phyloP scores from a whole-genome alignment of 768 basidiomycete species.

The Boletus subparvulus region DNA sequence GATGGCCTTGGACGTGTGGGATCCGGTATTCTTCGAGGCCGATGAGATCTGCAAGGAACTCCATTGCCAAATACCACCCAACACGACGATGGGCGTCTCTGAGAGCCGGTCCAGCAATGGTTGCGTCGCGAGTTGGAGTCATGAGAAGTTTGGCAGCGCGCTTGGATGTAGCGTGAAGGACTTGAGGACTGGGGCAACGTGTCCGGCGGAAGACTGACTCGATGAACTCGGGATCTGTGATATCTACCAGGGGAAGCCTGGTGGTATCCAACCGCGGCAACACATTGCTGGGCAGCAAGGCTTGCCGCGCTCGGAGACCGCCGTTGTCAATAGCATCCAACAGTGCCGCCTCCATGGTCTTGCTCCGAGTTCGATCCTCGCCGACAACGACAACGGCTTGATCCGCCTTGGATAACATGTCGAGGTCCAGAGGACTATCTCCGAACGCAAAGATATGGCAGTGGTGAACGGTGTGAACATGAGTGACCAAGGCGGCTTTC shows the following conservation, averaged over 20 bases:
- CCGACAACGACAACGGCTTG: conserved; percentile 14
- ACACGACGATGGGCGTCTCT: conserved; percentile 17
- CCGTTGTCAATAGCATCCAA: conserved; percentile 14
- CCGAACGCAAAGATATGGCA: conserved; percentile 11
- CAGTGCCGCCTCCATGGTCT: conserved; percentile 9
- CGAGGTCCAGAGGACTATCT: conserved; percentile 15
- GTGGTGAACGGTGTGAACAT: conserved; percentile 14
- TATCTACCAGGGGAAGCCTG: conserved; percentile 15
- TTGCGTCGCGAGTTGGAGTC: conserved; percentile 15
- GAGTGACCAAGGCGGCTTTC: conserved; percentile 15
- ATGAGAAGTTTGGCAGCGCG: conserved; percentile 12
- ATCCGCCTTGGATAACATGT: conserved; percentile 16
- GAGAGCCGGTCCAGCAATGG: conserved; percentile 15
- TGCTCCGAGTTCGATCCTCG: conserved; percentile 13
- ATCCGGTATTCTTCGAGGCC: conserved; percentile 15
- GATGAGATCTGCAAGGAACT: conserved; percentile 17
- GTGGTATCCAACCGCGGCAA: conserved; percentile 13
- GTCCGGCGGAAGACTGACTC: conserved; percentile 12
- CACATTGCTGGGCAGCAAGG: conserved; percentile 13
- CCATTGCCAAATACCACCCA: conserved; percentile 17
- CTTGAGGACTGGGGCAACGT: conserved; percentile 10
- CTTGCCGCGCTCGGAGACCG: conserved; percentile 13
- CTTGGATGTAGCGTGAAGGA: conserved; percentile 15
- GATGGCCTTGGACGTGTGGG: conserved; percentile 16
- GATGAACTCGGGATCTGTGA: conserved; percentile 15